Conservation (phyloP, 2,329 filamentous ascomycete species). For the Penicillium crustosum region DNA sequence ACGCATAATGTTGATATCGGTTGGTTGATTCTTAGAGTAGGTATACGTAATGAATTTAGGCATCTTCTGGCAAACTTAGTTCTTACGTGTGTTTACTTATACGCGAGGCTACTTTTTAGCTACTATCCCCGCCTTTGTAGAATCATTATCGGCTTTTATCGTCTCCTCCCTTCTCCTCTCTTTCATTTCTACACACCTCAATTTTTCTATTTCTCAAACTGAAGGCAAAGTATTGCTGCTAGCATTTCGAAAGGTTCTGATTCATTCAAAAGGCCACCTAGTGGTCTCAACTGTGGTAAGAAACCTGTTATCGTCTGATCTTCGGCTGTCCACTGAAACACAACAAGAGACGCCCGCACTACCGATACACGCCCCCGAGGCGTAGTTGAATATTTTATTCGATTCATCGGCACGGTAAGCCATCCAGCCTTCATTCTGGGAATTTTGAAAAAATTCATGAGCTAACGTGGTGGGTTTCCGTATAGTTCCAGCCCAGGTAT, state of each 20-base stretch:
- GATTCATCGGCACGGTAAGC: background rate
- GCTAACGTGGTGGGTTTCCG: background rate
- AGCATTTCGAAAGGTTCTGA: background rate
- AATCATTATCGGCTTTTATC: background rate
- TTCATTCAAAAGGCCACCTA: background rate
- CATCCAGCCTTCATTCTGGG: rapidly evolving
- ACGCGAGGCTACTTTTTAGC: background rate
- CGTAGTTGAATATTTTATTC: background rate
- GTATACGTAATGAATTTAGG: background rate
- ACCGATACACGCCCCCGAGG: too few relatives aligned
- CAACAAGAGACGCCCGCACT: background rate
- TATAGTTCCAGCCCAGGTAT: background rate
- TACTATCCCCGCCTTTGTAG: background rate
- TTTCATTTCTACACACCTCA: background rate
- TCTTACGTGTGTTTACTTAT: background rate
- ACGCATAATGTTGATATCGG: background rate
- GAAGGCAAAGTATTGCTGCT: background rate
- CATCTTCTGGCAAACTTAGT: background rate
- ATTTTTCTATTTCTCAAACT: background rate
- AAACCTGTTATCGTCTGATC: background rate
- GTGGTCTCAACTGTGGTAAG: background rate
- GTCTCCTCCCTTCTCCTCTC: background rate
- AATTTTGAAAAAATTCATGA: background rate
- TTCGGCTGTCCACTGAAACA: background rate
- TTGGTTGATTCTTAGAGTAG: background rate